phyloP scores from a whole-genome alignment of 352 stramenopile genomes.

The Phytophthora tentaculata region DNA sequence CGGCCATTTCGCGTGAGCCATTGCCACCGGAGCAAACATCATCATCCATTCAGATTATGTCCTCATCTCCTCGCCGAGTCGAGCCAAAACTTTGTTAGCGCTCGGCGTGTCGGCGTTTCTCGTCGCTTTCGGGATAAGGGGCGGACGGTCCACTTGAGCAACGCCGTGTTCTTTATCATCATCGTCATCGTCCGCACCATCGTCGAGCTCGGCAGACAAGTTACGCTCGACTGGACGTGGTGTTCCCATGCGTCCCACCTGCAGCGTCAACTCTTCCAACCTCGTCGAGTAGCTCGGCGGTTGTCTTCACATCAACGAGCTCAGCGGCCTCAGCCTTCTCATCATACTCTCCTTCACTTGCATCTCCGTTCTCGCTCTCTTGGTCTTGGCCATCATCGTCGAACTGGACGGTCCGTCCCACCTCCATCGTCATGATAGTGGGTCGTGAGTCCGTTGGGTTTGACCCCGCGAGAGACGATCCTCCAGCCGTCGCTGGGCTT shows the following conservation, averaged over 20 bases:
- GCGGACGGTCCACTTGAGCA: slow-evolving; percentile 4
- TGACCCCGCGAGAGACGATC: not conserved
- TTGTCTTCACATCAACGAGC: not conserved
- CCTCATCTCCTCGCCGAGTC: slow-evolving; percentile 5
- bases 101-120: slow-evolving; percentile 2
- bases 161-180: slow-evolving; percentile 7
- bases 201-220: slow-evolving; percentile 1
- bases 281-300: not conserved
- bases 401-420: not conserved
- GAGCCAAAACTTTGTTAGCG: not conserved
- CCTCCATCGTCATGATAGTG: too few species aligned
- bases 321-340: not conserved
- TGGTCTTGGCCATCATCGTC: slow-evolving; percentile 1
- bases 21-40: not conserved
- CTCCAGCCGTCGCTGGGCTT: not conserved
- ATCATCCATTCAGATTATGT: not conserved
- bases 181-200: not conserved
- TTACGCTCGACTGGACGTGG: slow-evolving; percentile 10
- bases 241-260: slow-evolving; percentile 1
- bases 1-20: slow-evolving; percentile 1
- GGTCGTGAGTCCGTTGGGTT: not conserved
- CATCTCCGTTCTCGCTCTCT: not conserved
- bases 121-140: not conserved
- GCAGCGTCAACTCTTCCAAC: slow-evolving; percentile 1
- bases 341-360: not conserved